These are phyloP conservation scores for Cutaneotrichosporon sp. DNA, from an alignment of 1,284 basidiomycete genomes.

Conservation along the genomic window DNA sequence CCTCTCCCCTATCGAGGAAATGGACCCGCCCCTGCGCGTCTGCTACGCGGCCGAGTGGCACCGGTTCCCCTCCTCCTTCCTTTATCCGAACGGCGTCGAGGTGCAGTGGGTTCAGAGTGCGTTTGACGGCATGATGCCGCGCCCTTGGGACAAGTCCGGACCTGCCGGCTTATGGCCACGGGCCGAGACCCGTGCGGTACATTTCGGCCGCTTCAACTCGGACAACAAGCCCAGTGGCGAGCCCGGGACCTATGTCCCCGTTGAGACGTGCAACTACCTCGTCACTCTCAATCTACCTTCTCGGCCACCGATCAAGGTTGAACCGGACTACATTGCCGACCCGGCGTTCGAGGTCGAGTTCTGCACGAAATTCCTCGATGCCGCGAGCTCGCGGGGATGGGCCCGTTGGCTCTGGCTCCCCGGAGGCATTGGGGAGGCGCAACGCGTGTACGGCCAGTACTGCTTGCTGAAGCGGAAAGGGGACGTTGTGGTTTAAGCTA, in stretches of 20 bases:
- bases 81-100: slow-evolving; percentile 74
- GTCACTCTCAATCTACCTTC: slow-evolving; percentile 77
- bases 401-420: slow-evolving; percentile 75
- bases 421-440: slow-evolving; percentile 49
- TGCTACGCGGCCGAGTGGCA: slow-evolving; percentile 97
- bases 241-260: slow-evolving; percentile 69
- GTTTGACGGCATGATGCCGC: slow-evolving; percentile 83
- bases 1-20: slow-evolving; percentile 61
- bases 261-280: slow-evolving; percentile 74
- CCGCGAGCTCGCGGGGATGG: slow-evolving; percentile 62
- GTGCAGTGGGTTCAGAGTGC: slow-evolving; percentile 85
- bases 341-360: slow-evolving; percentile 65
- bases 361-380: slow-evolving; percentile 77
- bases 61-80: slow-evolving; percentile 84
- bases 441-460: slow-evolving; percentile 53
- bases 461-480: slow-evolving; percentile 49
- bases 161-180: slow-evolving; percentile 56
- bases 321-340: slow-evolving; percentile 64
- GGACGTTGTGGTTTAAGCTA: neutral
- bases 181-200: slow-evolving; percentile 60
- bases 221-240: slow-evolving; percentile 68
- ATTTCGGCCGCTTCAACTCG: slow-evolving; percentile 73
- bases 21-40: slow-evolving; percentile 61
- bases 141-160: slow-evolving; percentile 44
- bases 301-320: slow-evolving; percentile 58